Conservation (phyloP, 2,329 filamentous ascomycete genomes). For the Septoria petroselini region DNA sequence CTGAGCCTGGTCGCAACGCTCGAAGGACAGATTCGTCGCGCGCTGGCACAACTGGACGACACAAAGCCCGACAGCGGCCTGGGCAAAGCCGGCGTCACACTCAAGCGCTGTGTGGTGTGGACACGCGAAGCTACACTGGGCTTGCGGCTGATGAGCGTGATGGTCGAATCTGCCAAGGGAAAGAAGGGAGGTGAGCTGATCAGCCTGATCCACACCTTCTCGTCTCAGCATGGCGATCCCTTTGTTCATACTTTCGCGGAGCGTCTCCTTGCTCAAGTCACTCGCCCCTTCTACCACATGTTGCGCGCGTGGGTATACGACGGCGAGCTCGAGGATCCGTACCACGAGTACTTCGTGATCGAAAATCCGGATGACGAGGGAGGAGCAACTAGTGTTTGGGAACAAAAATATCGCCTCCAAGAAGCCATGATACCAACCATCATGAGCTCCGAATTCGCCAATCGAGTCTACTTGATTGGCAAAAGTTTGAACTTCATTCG, state of each 20-base stretch:
- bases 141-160: conserved; percentile 84
- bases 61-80: conserved; percentile 65
- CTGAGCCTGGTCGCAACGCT: conserved; percentile 85
- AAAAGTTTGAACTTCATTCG: conserved; percentile 98
- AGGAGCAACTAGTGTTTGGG: conserved; percentile 88
- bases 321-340: conserved; percentile 94
- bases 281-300: conserved; percentile 94
- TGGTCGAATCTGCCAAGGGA: conserved; percentile 84
- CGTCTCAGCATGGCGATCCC: conserved; percentile 89
- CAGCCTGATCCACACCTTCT: conserved; percentile 88
- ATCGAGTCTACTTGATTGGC: conserved; percentile 94
- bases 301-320: conserved; percentile 97
- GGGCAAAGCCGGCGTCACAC: conserved; percentile 82
- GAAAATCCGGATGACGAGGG: conserved; percentile 65
- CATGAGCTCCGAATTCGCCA: conserved; percentile 87
- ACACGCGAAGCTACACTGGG: conserved; percentile 96
- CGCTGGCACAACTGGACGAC: conserved; percentile 70
- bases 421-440: conserved; percentile 87
- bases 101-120: conserved; percentile 96
- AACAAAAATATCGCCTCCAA: conserved; percentile 90
- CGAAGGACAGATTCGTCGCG: conserved; percentile 85
- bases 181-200: conserved; percentile 89
- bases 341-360: conserved; percentile 89
- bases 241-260: conserved; percentile 93
- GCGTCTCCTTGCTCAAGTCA: conserved; percentile 79